Conservation (phyloP, 2,329 filamentous ascomycete genomes). For the Diaporthe sp. region DNA sequence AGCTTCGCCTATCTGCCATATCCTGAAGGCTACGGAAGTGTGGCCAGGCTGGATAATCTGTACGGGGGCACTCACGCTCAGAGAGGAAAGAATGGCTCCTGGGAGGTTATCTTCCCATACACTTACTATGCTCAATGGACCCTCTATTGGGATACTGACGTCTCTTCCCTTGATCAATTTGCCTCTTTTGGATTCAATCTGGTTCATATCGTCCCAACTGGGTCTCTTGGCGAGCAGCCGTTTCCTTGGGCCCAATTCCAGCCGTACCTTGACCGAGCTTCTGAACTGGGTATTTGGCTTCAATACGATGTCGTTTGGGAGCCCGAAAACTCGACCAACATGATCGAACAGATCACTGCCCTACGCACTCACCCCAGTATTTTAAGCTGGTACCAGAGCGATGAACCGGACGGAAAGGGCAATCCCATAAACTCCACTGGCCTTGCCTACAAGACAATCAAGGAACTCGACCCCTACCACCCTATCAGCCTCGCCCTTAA, state of each 20-base stretch:
- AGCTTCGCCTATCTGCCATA: slow-evolving; percentile 35
- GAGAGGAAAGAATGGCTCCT: slow-evolving; percentile 34
- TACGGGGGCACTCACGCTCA: slow-evolving; percentile 37
- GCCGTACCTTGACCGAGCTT: slow-evolving; percentile 37
- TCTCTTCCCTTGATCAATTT: slow-evolving; percentile 37
- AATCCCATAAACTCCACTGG: slow-evolving; percentile 57
- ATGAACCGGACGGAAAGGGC: slow-evolving; percentile 60
- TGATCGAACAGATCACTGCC: slow-evolving; percentile 45
- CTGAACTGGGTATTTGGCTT: slow-evolving; percentile 37
- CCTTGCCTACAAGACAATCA: slow-evolving; percentile 54
- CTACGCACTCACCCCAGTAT: slow-evolving; percentile 48
- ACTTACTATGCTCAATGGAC: slow-evolving; percentile 39
- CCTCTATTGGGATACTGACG: slow-evolving; percentile 38
- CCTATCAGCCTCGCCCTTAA: slow-evolving; percentile 62
- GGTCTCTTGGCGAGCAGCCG: slow-evolving; percentile 34
- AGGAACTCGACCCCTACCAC: slow-evolving; percentile 60
- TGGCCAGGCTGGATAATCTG: slow-evolving; percentile 37
- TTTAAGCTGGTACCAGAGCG: slow-evolving; percentile 59
- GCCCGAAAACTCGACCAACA: slow-evolving; percentile 33
- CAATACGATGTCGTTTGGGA: slow-evolving; percentile 39
- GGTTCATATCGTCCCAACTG: slow-evolving; percentile 39
- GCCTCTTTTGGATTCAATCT: slow-evolving; percentile 37
- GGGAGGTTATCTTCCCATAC: slow-evolving; percentile 38
- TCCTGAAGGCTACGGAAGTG: slow-evolving; percentile 36
- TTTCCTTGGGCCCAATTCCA: slow-evolving; percentile 38